Base-by-base conservation (phyloP, 1,284 basidiomycete genomes). In the Wolfiporia cocos region DNA sequence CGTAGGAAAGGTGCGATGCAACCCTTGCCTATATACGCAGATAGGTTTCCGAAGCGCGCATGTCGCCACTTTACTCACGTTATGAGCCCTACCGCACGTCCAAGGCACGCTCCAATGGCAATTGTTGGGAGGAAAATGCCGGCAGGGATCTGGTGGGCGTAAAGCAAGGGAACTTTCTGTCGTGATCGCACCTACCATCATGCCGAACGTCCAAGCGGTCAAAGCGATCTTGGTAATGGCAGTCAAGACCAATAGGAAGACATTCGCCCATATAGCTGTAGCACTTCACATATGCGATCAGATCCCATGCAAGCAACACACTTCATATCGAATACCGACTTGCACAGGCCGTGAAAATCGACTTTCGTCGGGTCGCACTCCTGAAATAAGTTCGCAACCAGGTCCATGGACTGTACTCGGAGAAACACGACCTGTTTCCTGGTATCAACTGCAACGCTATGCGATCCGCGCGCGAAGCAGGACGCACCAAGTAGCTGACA, bases 111-210 rank as follows among this genome's bases (percentile, higher is more conserved):
- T 2, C 83, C 83, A 39, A 85, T 81, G 0, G 78, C 75, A 40
- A 86, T 84, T 0, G 82, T 82, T 6, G 83, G 83, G 17, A 86
- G 59, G 59, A 86, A 86, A 19, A 86, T 84, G 48, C 83, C 83
- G 22, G 82, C 81, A 24, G 83, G 83, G 19, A 86, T 65, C 81
- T 83, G 41, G n/a, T n/a, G n/a, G n/a, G n/a, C n/a, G n/a, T n/a
- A n/a, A n/a, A n/a, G n/a, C n/a, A n/a, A n/a, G n/a, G n/a, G n/a
- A n/a, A n/a, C n/a, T n/a, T n/a, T n/a, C n/a, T n/a, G n/a, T n/a
- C n/a, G n/a, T n/a, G n/a, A n/a, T n/a, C n/a, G n/a, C n/a, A 50
- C 67, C 47, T 47, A 81, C 81, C 77, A 78, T 81, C 76, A 85
- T 82, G 12, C 83, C 83, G 54, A 86, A 86, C 3, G 82, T 84